A percentile compares a stretch with the other conserved stretches of the same genome.
phyloP scores from a whole-genome alignment of 2,329 filamentous ascomycete species.

The Calonectria fujianensis region DNA sequence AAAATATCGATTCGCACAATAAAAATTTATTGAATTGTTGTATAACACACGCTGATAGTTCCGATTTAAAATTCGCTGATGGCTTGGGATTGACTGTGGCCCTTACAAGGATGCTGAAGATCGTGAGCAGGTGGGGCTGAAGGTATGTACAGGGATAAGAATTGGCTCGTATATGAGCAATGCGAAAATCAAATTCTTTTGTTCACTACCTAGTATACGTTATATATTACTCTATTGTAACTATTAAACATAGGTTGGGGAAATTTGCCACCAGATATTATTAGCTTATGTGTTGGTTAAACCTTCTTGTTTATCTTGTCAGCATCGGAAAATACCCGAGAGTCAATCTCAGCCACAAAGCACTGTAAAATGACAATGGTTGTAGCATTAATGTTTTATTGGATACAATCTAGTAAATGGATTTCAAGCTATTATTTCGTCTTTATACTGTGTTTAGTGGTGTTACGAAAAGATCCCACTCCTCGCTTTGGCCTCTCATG shows the following conservation, averaged over 20 bases:
- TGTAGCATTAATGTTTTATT: not conserved
- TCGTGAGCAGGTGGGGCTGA: not conserved
- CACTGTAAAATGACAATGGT: not conserved
- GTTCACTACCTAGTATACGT: not conserved
- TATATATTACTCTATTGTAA: not conserved
- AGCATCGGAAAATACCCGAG: not conserved
- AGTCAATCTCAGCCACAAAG: not conserved
- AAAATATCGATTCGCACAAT: not conserved
- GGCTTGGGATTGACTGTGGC: not conserved
- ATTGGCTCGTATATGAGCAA: not conserved
- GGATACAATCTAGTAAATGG: not conserved
- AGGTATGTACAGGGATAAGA: not conserved
- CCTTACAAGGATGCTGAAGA: not conserved
- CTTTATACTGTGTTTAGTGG: not conserved
- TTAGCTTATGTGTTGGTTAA: not conserved
- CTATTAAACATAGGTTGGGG: not conserved
- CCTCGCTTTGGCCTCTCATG: not conserved
- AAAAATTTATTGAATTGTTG: not conserved
- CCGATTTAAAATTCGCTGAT: not conserved
- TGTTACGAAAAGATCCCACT: not conserved
- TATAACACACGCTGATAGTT: not conserved
- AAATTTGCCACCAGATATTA: not conserved
- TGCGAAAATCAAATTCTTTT: not conserved
- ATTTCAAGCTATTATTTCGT: not conserved
- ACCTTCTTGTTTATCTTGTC: not conserved